Base-by-base conservation (phyloP, 257 asterid species). In the Scutellaria barbata region DNA sequence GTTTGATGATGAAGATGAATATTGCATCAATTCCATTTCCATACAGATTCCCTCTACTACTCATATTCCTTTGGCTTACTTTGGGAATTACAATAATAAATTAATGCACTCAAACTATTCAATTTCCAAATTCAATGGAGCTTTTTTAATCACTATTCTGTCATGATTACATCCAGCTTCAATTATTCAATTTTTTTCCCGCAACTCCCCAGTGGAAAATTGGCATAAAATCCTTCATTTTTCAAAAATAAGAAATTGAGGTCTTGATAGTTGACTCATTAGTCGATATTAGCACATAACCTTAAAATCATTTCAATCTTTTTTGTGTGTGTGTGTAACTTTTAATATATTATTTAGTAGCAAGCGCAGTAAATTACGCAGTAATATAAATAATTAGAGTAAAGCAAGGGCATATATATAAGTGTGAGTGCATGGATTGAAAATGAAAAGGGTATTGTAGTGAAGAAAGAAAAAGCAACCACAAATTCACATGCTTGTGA, bases 401-500 rank as follows among this genome's bases (percentile, higher is more conserved):
- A 13, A 13, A 45, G 25, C 2, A 33, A 41, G 66, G 33, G 41
- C 9, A 18, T 46, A 16, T 7, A 62, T 10, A 30, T 16, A 33
- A 43, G 50, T 14, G 10, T 10, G 53, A 20, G 71, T 51, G 10
- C 10, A 22, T 6, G 13, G 13, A 7, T 50, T 48, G 46, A 42
- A 66, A 71, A n/a, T 58, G 68, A 46, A 71, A 39, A 52, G 58
- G 33, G 65, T 47, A 10, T 64, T 63, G 7, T 64, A 35, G 70
- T 41, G 59, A 63, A 67, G 50, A 42, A 18, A 46, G 66, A 52
- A 59, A 69, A 60, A 71, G 81, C 66, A 77, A 17, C 10, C 76
- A 75, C 16, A 50, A 50, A 68, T 63, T 77, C 78, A 81, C 78
- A 74, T 69, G 82, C 51, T 55, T 66, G 79, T 14, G 74, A 74